These are phyloP conservation scores for Apiotrichum laibachii DNA, from an alignment of 1,284 basidiomycete genomes.

Conservation along the genomic window DNA sequence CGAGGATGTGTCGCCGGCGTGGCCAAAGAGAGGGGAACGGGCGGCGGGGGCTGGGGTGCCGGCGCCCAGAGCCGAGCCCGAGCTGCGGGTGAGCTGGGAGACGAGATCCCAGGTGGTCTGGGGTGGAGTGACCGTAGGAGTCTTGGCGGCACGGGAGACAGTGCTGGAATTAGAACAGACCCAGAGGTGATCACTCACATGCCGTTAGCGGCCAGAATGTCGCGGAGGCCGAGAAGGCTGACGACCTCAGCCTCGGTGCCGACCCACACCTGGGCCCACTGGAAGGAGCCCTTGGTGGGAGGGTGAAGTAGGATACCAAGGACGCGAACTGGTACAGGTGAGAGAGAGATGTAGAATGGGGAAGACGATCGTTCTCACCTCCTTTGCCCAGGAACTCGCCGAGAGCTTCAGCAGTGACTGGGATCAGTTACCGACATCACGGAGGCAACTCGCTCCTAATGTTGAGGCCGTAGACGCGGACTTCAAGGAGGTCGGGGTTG, in stretches of 20 bases:
- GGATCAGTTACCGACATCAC: background rate
- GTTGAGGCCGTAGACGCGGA: constrained; percentile 32
- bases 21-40: constrained; percentile 1
- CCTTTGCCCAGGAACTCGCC: constrained; percentile 35
- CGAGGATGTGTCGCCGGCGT: constrained; percentile 13
- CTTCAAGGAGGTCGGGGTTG: constrained; percentile 19
- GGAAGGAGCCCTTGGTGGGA: constrained; percentile 17
- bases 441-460: constrained; percentile 11
- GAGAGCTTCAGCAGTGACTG: constrained; percentile 37
- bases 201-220: constrained; percentile 28
- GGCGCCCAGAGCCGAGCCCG: background rate
- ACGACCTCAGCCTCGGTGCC: constrained; percentile 31
- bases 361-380: constrained; percentile 18
- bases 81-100: constrained; percentile 6
- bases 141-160: constrained; percentile 7
- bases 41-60: constrained; percentile 12
- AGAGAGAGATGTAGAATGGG: background rate
- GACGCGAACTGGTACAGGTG: constrained; percentile 22
- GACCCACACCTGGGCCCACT: constrained; percentile 44
- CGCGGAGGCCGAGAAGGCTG: constrained; percentile 32
- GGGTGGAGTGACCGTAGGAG: constrained; percentile 7
- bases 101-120: constrained; percentile 17
- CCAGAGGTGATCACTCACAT: constrained; percentile 28
- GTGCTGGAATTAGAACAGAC: constrained; percentile 5
- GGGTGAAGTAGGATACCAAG: constrained; percentile 32